Percentiles rank a stretch among this genome's conserved stretches.
These are phyloP conservation scores for Oryza australiensis DNA, from an alignment of 176 grass and related monocot genomes.

Conservation along the genomic window DNA sequence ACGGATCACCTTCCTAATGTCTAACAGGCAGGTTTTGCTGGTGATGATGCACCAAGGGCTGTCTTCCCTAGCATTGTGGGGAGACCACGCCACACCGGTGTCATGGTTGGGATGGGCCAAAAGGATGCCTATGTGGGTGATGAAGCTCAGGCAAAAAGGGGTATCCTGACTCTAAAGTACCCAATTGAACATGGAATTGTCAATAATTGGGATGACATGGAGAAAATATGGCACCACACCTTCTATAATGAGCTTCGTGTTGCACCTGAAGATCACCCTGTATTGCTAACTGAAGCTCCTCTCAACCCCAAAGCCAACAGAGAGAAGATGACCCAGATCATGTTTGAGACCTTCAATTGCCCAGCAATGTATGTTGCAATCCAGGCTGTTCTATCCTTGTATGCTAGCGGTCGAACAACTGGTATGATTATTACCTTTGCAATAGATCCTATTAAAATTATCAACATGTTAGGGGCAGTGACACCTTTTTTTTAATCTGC, in stretches of 20 bases:
- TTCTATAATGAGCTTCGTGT: slow-evolving; percentile 89
- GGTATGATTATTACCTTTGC: slow-evolving; percentile 43
- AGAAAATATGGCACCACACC: slow-evolving; percentile 92
- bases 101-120: slow-evolving; percentile 94
- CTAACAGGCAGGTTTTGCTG: slow-evolving; percentile 73
- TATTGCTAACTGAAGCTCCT: slow-evolving; percentile 74
- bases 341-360: slow-evolving; percentile 82
- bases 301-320: slow-evolving; percentile 91
- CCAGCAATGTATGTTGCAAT: slow-evolving; percentile 91
- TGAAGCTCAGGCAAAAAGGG: slow-evolving; percentile 87
- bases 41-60: slow-evolving; percentile 84
- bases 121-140: slow-evolving; percentile 93
- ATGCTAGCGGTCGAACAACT: slow-evolving; percentile 81
- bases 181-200: slow-evolving; percentile 88
- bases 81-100: slow-evolving; percentile 77
- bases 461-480: neutral
- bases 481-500: neutral
- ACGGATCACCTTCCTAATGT: slow-evolving; percentile 15
- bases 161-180: slow-evolving; percentile 84
- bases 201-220: slow-evolving; percentile 92
- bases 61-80: slow-evolving; percentile 91
- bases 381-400: slow-evolving; percentile 83
- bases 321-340: slow-evolving; percentile 95
- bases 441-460: neutral
- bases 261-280: slow-evolving; percentile 75